Conservation (phyloP, 345 rosid genomes). For the Lepidium sativum region DNA sequence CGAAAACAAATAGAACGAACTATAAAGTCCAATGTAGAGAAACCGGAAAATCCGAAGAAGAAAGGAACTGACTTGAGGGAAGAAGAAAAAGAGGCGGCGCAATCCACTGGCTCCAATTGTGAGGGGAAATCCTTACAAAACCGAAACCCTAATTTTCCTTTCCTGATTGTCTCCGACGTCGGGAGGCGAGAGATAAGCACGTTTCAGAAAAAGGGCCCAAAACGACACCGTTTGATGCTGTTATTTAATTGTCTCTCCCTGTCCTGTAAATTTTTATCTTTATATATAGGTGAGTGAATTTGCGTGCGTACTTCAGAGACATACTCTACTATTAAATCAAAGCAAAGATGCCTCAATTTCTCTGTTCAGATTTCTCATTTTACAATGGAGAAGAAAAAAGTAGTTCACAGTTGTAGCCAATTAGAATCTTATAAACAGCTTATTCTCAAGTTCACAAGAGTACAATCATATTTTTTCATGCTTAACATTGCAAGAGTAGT, state of each 20-base stretch:
- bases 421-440: conserved; percentile 3
- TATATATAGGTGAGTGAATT: not conserved
- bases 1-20: not conserved
- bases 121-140: conserved; percentile 21
- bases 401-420: not conserved
- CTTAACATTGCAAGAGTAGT: conserved; percentile 3
- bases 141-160: conserved; percentile 26
- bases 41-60: not conserved
- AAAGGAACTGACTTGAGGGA: conserved; percentile 42
- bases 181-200: not conserved
- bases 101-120: conserved; percentile 21
- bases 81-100: conserved; percentile 33
- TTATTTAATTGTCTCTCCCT: no score
- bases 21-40: not conserved
- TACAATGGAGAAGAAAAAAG: not conserved
- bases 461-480: conserved; percentile 4
- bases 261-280: no score
- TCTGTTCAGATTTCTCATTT: not conserved
- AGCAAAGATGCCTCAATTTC: not conserved
- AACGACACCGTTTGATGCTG: not conserved
- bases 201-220: not conserved
- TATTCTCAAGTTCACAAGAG: not conserved
- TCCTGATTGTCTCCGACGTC: conserved; percentile 3
- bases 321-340: not conserved
- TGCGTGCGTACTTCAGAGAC: not conserved